These are phyloP conservation scores for Tylopilus orsonianus DNA, from an alignment of 1,284 basidiomycete genomes.

Conservation along the genomic window DNA sequence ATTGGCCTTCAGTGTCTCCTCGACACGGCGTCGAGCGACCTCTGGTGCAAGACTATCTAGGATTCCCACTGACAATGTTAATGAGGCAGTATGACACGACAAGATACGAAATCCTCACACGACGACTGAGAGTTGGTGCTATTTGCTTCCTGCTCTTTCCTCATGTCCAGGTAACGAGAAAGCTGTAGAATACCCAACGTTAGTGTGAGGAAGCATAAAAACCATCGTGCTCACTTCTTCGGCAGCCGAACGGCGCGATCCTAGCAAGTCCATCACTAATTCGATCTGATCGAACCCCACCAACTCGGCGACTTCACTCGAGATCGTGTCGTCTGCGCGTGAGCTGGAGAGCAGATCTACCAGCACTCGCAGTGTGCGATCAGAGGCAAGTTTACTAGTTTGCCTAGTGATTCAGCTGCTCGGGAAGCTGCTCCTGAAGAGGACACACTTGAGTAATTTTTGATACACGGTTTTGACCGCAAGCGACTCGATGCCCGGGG, in stretches of 20 bases:
- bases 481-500: background rate
- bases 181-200: conserved; percentile 15
- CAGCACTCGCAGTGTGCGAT: conserved; percentile 17
- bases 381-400: conserved; percentile 17
- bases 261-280: conserved; percentile 57
- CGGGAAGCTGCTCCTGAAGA: background rate
- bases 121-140: conserved; percentile 3
- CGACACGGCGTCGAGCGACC: conserved; percentile 64
- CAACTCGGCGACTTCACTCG: conserved; percentile 77
- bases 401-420: conserved; percentile 4
- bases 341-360: conserved; percentile 23
- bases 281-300: conserved; percentile 88
- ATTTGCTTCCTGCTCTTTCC: background rate
- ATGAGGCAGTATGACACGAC: background rate
- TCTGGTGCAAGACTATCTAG: conserved; percentile 45
- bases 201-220: background rate
- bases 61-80: conserved; percentile 11
- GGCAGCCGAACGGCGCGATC: conserved; percentile 42
- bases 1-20: conserved; percentile 63
- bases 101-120: conserved; percentile 10
- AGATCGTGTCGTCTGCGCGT: conserved; percentile 66
- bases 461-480: conserved; percentile 9
- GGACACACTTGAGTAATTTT: conserved; percentile 22
- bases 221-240: conserved; percentile 39
- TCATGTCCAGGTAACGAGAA: conserved; percentile 9